Evolutionary conservation across 495 filamentous ascomycete species (phyloP).

Genomic region (Poronia punctata): DNA sequence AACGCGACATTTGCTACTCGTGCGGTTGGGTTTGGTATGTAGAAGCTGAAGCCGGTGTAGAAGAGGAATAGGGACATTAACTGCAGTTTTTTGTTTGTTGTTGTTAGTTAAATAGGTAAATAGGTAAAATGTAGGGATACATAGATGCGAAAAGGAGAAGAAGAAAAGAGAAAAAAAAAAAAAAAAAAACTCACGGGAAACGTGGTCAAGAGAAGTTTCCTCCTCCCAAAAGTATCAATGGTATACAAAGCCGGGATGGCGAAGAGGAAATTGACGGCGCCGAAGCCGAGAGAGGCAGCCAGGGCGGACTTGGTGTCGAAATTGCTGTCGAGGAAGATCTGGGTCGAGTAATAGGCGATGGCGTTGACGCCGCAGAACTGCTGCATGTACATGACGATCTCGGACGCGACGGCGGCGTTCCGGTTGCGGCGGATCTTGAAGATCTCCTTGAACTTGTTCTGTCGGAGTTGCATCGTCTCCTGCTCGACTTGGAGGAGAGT

Average conservation of each 20-base stretch:
- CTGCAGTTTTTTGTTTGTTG: constrained; percentile 7
- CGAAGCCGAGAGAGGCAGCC: constrained; percentile 63
- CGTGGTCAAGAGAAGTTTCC: constrained; percentile 68
- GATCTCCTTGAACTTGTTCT: constrained; percentile 59
- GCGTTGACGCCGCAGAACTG: constrained; percentile 67
- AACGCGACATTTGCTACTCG: constrained; percentile 54
- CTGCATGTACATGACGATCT: constrained; percentile 83
- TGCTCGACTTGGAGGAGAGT: constrained; percentile 62
- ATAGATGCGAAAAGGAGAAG: too few species aligned
- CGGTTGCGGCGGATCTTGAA: constrained; percentile 71
- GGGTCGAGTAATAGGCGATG: constrained; percentile 61
- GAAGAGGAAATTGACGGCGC: constrained; percentile 74
- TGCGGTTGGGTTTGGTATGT: constrained; percentile 48
- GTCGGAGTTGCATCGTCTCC: constrained; percentile 48
- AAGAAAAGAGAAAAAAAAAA: too few species aligned
- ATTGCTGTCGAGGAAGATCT: constrained; percentile 55
- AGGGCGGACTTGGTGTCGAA: constrained; percentile 53
- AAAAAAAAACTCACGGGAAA: constrained; percentile 47
- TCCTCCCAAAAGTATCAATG: constrained; percentile 77
- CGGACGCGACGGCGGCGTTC: constrained; percentile 63
- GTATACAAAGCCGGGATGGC: constrained; percentile 73
- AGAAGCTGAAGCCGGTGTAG: constrained; percentile 77
- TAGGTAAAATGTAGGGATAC: too few species aligned
- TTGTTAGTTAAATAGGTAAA: background rate
- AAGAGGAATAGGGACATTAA: constrained; percentile 66